Evolutionary conservation across 2,329 filamentous ascomycete genomes (phyloP).

Genomic region (Fusarium beomiforme): DNA sequence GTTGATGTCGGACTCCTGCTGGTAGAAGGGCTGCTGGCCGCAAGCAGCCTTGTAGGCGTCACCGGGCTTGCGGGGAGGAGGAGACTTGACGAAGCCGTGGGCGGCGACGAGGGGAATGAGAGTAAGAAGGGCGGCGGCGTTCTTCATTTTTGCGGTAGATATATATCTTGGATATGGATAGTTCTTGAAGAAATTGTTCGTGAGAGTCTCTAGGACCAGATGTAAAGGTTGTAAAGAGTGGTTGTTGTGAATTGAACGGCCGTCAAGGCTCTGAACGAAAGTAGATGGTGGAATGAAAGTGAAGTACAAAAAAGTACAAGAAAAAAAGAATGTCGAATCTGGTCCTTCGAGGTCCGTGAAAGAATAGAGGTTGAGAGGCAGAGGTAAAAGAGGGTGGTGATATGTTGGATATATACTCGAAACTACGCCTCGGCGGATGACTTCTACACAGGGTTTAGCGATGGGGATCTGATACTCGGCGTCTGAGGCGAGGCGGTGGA

Average conservation of each 20-base stretch:
- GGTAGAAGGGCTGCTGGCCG: conserved; percentile 52
- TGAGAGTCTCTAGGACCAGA: conserved; percentile 44
- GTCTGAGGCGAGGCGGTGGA: conserved; percentile 15
- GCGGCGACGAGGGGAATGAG: conserved; percentile 49
- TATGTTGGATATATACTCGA: conserved; percentile 40
- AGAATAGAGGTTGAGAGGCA: conserved; percentile 36
- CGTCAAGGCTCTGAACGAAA: conserved; percentile 46
- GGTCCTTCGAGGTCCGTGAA: conserved; percentile 46
- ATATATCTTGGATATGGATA: not conserved
- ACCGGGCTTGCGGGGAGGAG: conserved; percentile 54
- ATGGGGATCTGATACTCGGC: conserved; percentile 27
- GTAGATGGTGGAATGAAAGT: conserved; percentile 41
- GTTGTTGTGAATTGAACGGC: conserved; percentile 37
- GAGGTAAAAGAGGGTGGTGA: not conserved
- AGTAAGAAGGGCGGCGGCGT: conserved; percentile 36
- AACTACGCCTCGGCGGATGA: conserved; percentile 8
- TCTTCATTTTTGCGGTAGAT: conserved; percentile 37
- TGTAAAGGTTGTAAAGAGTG: conserved; percentile 34
- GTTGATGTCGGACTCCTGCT: conserved; percentile 48
- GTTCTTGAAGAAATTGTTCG: conserved; percentile 1
- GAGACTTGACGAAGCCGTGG: conserved; percentile 57
- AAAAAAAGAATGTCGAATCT: conserved; percentile 47
- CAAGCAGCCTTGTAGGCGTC: conserved; percentile 56
- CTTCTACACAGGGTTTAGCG: conserved; percentile 35
- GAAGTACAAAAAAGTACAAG: conserved; percentile 42